Percentiles rank a stretch among this genome's conserved stretches.
Evolutionary conservation across 2,329 filamentous ascomycete genomes (phyloP).

Genomic region (Aureobasidium uvarum): DNA sequence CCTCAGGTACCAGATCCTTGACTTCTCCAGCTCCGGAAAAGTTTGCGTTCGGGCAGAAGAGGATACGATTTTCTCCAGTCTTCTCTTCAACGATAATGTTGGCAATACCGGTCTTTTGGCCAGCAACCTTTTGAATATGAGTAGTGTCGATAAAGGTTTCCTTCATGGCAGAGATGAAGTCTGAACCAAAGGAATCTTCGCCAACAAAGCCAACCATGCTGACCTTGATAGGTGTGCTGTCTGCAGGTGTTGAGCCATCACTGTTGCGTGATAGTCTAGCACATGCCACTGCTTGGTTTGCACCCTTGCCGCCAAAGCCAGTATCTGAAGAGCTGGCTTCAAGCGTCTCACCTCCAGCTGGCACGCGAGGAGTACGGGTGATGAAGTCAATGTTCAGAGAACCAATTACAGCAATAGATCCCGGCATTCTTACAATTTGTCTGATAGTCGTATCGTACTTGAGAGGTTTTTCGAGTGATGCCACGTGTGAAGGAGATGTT

Average conservation of each 20-base stretch:
- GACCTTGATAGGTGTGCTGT: constrained; percentile 42
- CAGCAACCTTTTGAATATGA: constrained; percentile 42
- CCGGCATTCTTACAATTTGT: background rate
- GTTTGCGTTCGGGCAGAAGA: constrained; percentile 51
- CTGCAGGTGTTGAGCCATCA: constrained; percentile 25
- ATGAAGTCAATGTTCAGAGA: constrained; percentile 95
- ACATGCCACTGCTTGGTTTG: constrained; percentile 90
- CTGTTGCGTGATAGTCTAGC: constrained; percentile 61
- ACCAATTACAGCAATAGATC: constrained; percentile 73
- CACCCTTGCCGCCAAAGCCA: constrained; percentile 87
- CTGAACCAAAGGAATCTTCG: constrained; percentile 45
- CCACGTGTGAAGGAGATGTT: constrained; percentile 5
- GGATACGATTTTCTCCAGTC: constrained; percentile 50
- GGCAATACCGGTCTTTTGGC: constrained; percentile 49
- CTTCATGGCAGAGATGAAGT: constrained; percentile 44
- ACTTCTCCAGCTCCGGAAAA: constrained; percentile 38
- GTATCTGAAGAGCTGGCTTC: constrained; percentile 74
- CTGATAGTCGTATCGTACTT: background rate
- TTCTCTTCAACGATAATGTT: constrained; percentile 51
- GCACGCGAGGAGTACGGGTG: constrained; percentile 80
- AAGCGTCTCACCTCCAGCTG: constrained; percentile 81
- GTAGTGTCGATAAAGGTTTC: constrained; percentile 47
- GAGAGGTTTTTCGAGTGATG: background rate
- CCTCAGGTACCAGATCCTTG: constrained; percentile 41
- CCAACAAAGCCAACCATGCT: constrained; percentile 53